Base-by-base conservation (phyloP, 495 filamentous ascomycete species). In the Pseudoneurospora amorphoporcata region DNA sequence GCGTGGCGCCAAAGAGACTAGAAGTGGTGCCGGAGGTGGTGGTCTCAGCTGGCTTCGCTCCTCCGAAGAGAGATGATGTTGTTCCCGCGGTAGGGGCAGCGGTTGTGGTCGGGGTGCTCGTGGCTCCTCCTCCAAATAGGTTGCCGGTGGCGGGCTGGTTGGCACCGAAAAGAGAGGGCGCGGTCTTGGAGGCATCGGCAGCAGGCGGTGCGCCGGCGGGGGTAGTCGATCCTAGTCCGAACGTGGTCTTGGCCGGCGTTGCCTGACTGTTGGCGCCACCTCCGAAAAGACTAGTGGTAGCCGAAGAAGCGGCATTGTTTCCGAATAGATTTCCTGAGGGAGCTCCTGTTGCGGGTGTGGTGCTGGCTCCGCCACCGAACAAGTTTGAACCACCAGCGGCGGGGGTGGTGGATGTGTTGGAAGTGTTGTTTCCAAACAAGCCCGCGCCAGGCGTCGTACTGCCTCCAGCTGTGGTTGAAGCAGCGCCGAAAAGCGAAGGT, bases 221-320 rank as follows among this genome's bases (percentile, higher is more conserved):
- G 39, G 68, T 69, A 69, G 58, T 23, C 39, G 39, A 16, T 73
- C 68, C 42, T 74, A 73, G 16, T 6, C 81, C 70, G 39, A 80
- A 76, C 7, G 82, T 53, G 29, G 84, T 81, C 68, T 83, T 81
- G 23, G 82, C 74, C 32, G 83, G 53, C 53, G 53, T 61, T 12
- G 53, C 32, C 53, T 65, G 53, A 37, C 12, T 35, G 53, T 23
- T 47, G 29, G 38, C 39, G 16, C 39, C 40, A n/a, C 39, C 39
- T 68, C 42, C 42, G 42, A 71, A 71, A 4, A 71, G 17, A 38
- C 29, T 14, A 68, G 12, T 14, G 53, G 53, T 76, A 58, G 82
- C 84, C 19, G 82, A 81, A 17, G 86, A 68, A 70, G 73, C 38
- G 8, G 79, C 77, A 45, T 80, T 80, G 71, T 74, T 82, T 42